Percentiles rank a stretch among this genome's conserved stretches.
Conservation (phyloP, 1,139 yeast species). For the Taiozyma sp. region DNA sequence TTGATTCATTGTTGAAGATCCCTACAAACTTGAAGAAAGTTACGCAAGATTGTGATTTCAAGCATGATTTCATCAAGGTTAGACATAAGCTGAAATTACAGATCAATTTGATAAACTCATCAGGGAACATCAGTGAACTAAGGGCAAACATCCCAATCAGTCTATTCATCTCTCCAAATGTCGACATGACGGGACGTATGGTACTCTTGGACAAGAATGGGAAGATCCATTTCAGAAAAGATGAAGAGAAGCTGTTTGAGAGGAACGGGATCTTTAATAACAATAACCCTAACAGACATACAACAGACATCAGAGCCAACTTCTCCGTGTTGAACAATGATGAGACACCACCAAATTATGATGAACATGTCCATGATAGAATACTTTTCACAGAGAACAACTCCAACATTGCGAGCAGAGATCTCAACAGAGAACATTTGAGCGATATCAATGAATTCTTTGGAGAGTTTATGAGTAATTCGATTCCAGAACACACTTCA, state of each 20-base stretch:
- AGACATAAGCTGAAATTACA: constrained; percentile 57
- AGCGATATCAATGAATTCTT: background rate
- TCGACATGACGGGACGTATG: constrained; percentile 47
- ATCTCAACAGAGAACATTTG: background rate
- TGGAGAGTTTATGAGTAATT: background rate
- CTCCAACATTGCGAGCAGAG: constrained; percentile 2
- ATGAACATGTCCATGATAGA: constrained; percentile 70
- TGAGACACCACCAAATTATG: constrained; percentile 83
- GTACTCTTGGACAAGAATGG: constrained; percentile 47
- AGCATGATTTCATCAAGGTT: constrained; percentile 46
- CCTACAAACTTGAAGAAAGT: constrained; percentile 49
- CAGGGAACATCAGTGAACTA: constrained; percentile 64
- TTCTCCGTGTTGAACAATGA: constrained; percentile 80
- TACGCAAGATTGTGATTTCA: constrained; percentile 55
- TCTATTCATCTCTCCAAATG: constrained; percentile 54
- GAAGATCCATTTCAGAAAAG: constrained; percentile 42
- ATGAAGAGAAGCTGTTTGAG: constrained; percentile 32
- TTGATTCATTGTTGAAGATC: constrained; percentile 43
- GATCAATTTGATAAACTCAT: constrained; percentile 51
- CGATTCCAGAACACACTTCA: background rate
- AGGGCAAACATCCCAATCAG: constrained; percentile 64
- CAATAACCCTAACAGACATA: background rate
- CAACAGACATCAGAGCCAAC: constrained; percentile 40
- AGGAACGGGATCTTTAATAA: constrained; percentile 11
- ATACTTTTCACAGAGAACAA: constrained; percentile 37